These are phyloP conservation scores for Aspergillus ochraceoroseus DNA, from an alignment of 2,329 filamentous ascomycete species.

Conservation along the genomic window DNA sequence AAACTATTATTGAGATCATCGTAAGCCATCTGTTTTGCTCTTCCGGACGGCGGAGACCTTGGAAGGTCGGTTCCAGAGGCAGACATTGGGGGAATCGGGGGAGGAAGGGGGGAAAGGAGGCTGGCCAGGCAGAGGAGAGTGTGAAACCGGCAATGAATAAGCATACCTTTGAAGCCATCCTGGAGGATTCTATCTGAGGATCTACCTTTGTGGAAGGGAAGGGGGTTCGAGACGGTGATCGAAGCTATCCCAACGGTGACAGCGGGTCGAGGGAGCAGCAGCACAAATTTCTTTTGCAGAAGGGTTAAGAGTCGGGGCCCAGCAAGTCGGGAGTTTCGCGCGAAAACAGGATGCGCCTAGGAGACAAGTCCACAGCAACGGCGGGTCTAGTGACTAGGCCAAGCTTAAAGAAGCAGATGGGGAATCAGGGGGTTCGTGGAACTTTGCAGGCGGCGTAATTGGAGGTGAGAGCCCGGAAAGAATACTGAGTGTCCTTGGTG, in stretches of 20 bases:
- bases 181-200: slow-evolving; percentile 16
- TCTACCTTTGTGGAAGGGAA: slow-evolving; percentile 12
- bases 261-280: slow-evolving; percentile 23
- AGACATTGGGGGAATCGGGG: slow-evolving; percentile 5
- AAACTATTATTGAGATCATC: slow-evolving; percentile 52
- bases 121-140: not conserved
- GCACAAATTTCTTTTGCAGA: slow-evolving; percentile 28
- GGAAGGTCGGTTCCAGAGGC: slow-evolving; percentile 2
- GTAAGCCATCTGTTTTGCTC: slow-evolving; percentile 22
- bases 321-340: slow-evolving; percentile 27
- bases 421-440: slow-evolving; percentile 23
- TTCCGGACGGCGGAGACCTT: not conserved
- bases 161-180: slow-evolving; percentile 32
- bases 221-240: slow-evolving; percentile 18
- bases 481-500: slow-evolving; percentile 1
- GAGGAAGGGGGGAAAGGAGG: slow-evolving; percentile 12
- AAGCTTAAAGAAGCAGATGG: slow-evolving; percentile 27
- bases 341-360: slow-evolving; percentile 23
- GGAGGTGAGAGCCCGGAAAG: slow-evolving; percentile 10
- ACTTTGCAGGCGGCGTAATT: slow-evolving; percentile 20
- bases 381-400: slow-evolving; percentile 29
- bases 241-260: slow-evolving; percentile 25
- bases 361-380: slow-evolving; percentile 25
- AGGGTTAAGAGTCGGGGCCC: slow-evolving; percentile 28
- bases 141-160: slow-evolving; percentile 7